Evolutionary conservation across 1,284 basidiomycete species (phyloP), one percentile per base, ranked within the genome.

Genomic region (Fomitopsis pinicola): DNA sequence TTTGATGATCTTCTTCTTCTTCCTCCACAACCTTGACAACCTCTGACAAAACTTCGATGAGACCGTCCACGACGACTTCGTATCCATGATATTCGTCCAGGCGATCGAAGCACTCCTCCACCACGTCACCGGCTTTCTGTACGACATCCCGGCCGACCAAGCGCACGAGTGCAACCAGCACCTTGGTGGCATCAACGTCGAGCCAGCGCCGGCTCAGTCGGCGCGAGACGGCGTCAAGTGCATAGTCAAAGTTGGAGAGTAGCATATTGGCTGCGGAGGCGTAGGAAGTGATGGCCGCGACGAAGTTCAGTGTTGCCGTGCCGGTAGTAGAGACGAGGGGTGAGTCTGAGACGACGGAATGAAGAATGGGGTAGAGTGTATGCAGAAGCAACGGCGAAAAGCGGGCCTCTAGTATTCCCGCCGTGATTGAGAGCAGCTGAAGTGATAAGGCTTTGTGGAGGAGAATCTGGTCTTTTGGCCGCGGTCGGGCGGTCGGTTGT

Each of bases 1-100:
- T 30, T 42, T 62, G 63, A 33, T 63, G 69, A 35, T 76, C 76
- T 36, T 79, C 78, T 36, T 79, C 78, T 53, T 88, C 83, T 1
- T 77, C 72, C 63, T 89, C 86, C 38, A 92, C 81, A n/a, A 86
- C 85, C 53, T 83, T 83, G 62, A 93, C 82, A 2, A 93, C 90
- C 69, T 89, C 89, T 35, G 80, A 80, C 65, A 97, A 78, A n/a
- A 92, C 94, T 63, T 92, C 90, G n/a, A 97, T 81, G 2, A 98
- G 79, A 0, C 93, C 89, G 64, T 94, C 91, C 9, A 97, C 89
- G 36, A 97, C 81, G 6, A 89, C 77, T 28, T 86, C 84, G 74
- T 97, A 97, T 10, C 94, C 95, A 72, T 97, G 95, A 71, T 87
- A 97, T 64, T 96, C 93, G 68, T 97, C 95, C 26, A 97, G 78